These are phyloP conservation scores for Hortaea werneckii DNA, from an alignment of 2,329 filamentous ascomycete genomes.

Conservation along the genomic window DNA sequence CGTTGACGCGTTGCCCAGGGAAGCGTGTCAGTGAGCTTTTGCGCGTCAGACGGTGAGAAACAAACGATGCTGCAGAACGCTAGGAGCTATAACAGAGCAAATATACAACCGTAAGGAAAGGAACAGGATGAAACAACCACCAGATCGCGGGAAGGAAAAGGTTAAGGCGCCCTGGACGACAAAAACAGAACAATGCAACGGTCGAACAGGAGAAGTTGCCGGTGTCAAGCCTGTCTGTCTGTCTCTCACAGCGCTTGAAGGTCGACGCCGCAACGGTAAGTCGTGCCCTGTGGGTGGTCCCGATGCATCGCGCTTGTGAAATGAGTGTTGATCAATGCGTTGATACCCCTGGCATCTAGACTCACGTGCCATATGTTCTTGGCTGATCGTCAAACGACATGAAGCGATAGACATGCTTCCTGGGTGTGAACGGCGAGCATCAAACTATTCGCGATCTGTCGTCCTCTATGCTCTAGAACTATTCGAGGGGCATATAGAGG, in stretches of 20 bases:
- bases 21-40: no score
- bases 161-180: background rate
- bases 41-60: no score
- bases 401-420: background rate
- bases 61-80: no score
- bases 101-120: no score
- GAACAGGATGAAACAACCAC: no score
- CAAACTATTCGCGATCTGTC: background rate
- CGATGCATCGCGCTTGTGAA: conserved; percentile 15
- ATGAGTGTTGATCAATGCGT: conserved; percentile 18
- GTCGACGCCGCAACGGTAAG: background rate
- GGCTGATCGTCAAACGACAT: background rate
- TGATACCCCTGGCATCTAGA: conserved; percentile 4
- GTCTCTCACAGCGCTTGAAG: conserved; percentile 5
- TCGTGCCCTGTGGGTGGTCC: conserved; percentile 12
- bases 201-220: background rate
- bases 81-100: no score
- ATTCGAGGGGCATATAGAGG: background rate
- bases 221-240: background rate
- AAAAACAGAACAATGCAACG: background rate
- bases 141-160: no score
- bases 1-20: no score
- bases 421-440: background rate
- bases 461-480: background rate
- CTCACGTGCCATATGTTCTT: conserved; percentile 4